Conservation (phyloP, 768 basidiomycete genomes). For the Mycena haematopus region DNA sequence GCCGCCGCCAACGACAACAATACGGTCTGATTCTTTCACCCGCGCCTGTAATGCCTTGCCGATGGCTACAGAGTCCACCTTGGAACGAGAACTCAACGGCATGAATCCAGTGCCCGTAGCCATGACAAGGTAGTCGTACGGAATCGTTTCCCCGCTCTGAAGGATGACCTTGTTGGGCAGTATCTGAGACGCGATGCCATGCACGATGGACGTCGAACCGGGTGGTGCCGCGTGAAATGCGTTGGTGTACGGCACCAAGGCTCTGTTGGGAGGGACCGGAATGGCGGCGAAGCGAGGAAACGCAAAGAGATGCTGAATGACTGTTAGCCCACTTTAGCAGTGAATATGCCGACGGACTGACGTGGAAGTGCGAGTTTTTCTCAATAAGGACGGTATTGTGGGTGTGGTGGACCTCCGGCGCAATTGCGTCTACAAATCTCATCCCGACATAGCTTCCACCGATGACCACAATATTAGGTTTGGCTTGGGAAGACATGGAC, state of each 20-base stretch:
- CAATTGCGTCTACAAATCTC: conserved; percentile 33
- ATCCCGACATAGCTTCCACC: conserved; percentile 44
- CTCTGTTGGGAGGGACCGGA: conserved; percentile 34
- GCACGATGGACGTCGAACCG: conserved; percentile 33
- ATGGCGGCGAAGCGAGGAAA: conserved; percentile 41
- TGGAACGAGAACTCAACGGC: conserved; percentile 29
- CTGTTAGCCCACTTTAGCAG: neutral
- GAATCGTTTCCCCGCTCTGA: conserved; percentile 32
- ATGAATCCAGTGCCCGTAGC: conserved; percentile 41
- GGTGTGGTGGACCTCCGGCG: conserved; percentile 30
- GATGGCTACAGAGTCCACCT: conserved; percentile 35
- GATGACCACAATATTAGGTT: conserved; percentile 40
- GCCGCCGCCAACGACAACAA: conserved; percentile 64
- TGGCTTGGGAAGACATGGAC: conserved; percentile 21
- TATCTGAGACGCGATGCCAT: conserved; percentile 30
- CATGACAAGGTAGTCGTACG: conserved; percentile 42
- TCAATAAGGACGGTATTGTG: conserved; percentile 41
- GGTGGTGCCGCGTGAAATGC: conserved; percentile 33
- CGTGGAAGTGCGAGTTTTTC: conserved; percentile 42
- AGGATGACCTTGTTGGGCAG: conserved; percentile 31
- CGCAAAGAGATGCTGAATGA: conserved; percentile 37
- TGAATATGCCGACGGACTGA: conserved; percentile 4
- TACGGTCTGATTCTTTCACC: conserved; percentile 42
- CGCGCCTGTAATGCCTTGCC: conserved; percentile 37
- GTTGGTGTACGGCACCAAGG: conserved; percentile 41